Conservation (phyloP, 208 protist species). For the Acanthamoeba sp. region DNA sequence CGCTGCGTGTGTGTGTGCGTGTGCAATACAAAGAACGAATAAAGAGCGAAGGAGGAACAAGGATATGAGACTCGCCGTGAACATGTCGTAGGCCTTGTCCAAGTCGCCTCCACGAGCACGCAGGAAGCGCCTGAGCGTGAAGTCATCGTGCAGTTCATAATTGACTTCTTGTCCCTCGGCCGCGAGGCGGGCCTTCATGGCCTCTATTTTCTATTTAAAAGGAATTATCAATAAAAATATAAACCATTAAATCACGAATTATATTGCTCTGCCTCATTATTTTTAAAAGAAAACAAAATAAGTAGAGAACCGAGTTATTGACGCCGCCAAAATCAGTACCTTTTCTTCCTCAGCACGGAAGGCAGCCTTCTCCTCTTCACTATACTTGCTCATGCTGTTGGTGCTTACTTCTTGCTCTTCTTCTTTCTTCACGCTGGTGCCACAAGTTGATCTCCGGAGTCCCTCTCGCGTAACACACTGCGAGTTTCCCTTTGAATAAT, state of each 20-base stretch:
- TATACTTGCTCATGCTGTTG: conserved; percentile 41
- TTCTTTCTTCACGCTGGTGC: neutral
- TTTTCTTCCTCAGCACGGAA: conserved; percentile 37
- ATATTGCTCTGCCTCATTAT: no score
- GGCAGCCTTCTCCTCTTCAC: conserved; percentile 53
- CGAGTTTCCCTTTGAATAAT: conserved; percentile 11
- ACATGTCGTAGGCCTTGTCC: conserved; percentile 73
- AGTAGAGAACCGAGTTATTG: neutral
- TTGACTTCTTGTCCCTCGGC: conserved; percentile 38
- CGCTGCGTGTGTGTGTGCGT: no score
- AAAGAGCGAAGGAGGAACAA: neutral
- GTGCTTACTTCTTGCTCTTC: neutral
- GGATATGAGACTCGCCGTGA: conserved; percentile 66
- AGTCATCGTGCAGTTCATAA: conserved; percentile 65
- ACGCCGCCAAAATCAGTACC: neutral
- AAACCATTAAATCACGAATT: no score
- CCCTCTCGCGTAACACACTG: neutral
- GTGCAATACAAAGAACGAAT: conserved; percentile 12
- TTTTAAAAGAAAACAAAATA: neutral
- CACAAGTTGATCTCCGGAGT: neutral
- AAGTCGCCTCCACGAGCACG: conserved; percentile 62
- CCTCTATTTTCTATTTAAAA: conserved; percentile 60
- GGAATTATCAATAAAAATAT: neutral
- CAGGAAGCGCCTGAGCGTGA: conserved; percentile 57
- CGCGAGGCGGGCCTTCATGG: neutral